phyloP scores from a whole-genome alignment of 352 stramenopile species.

The Phytophthora kernoviae region DNA sequence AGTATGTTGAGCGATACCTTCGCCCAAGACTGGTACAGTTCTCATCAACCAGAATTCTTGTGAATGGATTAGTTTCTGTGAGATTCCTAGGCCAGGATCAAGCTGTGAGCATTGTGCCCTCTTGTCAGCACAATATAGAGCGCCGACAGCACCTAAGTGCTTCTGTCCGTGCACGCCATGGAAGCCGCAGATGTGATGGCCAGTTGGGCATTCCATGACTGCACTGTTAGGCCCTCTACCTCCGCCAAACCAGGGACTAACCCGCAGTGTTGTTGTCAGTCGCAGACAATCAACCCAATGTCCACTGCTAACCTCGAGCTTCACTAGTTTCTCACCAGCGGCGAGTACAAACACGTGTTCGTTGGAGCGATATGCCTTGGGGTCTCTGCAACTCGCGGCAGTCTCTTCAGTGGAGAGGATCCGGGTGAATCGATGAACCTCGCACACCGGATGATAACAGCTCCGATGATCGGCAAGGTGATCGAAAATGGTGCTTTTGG shows the following conservation, averaged over 20 bases:
- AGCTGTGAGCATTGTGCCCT: background rate
- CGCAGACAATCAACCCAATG: slow-evolving; percentile 61
- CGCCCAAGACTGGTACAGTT: slow-evolving; percentile 13
- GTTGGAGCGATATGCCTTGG: slow-evolving; percentile 30
- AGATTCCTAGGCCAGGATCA: background rate
- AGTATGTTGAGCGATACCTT: background rate
- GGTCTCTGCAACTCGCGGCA: slow-evolving; percentile 10
- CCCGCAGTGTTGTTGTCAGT: slow-evolving; percentile 48
- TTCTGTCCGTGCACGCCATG: slow-evolving; percentile 39
- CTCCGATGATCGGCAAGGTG: slow-evolving; percentile 14
- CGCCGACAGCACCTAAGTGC: slow-evolving; percentile 44
- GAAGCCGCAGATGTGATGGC: slow-evolving; percentile 42
- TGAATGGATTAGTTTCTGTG: background rate
- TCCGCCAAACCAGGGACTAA: slow-evolving; percentile 57
- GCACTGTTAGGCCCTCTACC: slow-evolving; percentile 26
- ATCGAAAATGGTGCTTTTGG: slow-evolving; percentile 30
- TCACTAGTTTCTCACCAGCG: slow-evolving; percentile 40
- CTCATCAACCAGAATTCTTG: slow-evolving; percentile 25
- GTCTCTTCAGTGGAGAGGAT: slow-evolving; percentile 35
- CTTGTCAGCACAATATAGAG: slow-evolving; percentile 31
- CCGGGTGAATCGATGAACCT: slow-evolving; percentile 43
- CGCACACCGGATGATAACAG: slow-evolving; percentile 42
- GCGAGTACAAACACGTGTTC: slow-evolving; percentile 60
- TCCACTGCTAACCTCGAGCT: slow-evolving; percentile 48
- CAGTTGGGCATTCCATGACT: slow-evolving; percentile 33